phyloP scores from a whole-genome alignment of 306 rosid species.

The Casuarina glauca region DNA sequence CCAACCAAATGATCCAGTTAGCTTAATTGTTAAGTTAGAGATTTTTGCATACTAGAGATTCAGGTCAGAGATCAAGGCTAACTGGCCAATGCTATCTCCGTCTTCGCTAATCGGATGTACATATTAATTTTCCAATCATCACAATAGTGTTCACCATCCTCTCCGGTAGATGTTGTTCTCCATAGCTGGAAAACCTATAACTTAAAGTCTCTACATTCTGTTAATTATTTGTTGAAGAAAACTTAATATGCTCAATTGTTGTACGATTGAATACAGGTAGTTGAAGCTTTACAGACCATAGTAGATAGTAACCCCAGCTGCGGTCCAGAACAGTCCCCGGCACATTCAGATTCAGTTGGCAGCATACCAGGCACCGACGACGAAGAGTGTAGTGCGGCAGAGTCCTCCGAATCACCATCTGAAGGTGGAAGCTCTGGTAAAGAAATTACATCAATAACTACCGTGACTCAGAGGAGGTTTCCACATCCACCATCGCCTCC shows the following conservation, averaged over 20 bases:
- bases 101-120: background rate
- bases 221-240: background rate
- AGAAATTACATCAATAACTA: slow-evolving; percentile 13
- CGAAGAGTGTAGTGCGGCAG: slow-evolving; percentile 25
- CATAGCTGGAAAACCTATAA: too few relatives aligned
- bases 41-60: background rate
- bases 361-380: slow-evolving; percentile 31
- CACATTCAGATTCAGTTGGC: slow-evolving; percentile 45
- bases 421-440: slow-evolving; percentile 12
- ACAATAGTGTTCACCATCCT: too few relatives aligned
- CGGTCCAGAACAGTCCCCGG: slow-evolving; percentile 40
- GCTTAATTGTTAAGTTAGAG: background rate
- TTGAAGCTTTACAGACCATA: slow-evolving; percentile 41
- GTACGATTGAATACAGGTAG: slow-evolving; percentile 45
- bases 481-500: slow-evolving; percentile 52
- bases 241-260: background rate
- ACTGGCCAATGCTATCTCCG: background rate
- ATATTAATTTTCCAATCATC: too few relatives aligned
- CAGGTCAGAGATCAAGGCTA: background rate
- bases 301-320: slow-evolving; percentile 41
- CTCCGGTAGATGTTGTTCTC: too few relatives aligned
- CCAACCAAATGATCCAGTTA: too few relatives aligned
- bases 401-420: slow-evolving; percentile 18
- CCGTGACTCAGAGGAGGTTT: slow-evolving; percentile 13
- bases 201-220: background rate